Evolutionary conservation across 257 asterid genomes (phyloP), one percentile per base, ranked within the genome.

Genomic region (Rhazya stricta): DNA sequence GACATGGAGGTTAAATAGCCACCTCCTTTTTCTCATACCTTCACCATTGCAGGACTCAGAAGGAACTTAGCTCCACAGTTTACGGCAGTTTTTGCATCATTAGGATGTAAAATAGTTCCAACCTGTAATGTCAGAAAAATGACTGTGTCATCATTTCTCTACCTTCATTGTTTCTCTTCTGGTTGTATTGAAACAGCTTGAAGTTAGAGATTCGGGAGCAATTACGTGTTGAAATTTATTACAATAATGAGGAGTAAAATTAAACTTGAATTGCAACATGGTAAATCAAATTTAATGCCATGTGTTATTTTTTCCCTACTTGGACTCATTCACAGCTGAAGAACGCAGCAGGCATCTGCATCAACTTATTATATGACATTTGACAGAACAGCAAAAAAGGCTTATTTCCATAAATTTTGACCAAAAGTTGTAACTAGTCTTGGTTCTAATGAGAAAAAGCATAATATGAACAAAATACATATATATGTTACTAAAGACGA

Each of bases 1-100:
- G 23, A 60, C 37, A 58, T 6, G 3, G 19, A 19, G 27, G 9
- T 51, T 51, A 51, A 58, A 16, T 6, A 15, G n/a, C n/a, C n/a
- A n/a, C n/a, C n/a, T 61, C 23, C 29, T 18, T 21, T 15, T 63
- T 43, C 43, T 43, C 57, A 54, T 84, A 92, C 97, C 93, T 84
- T 87, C 72, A 92, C 90, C 80, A 83, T 84, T 71, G 87, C 96
- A 82, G 97, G 97, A 69, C 96, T 89, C 96, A 90, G 77, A 4
- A 92, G 88, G 83, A 92, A 92, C 85, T 90, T 92, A 74, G 96
- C 97, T 81, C 97, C 97, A 66, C 72, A 39, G 10, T 78, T 77
- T 27, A 90, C 54, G 15, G 97, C 93, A 72, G 74, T 71, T 76
- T 82, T 83, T 23, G 94, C 96, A 56, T 83, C 89, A 75, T 30